These are phyloP conservation scores for Lindgomyces ingoldianus DNA, from an alignment of 495 filamentous ascomycete species.

Conservation along the genomic window DNA sequence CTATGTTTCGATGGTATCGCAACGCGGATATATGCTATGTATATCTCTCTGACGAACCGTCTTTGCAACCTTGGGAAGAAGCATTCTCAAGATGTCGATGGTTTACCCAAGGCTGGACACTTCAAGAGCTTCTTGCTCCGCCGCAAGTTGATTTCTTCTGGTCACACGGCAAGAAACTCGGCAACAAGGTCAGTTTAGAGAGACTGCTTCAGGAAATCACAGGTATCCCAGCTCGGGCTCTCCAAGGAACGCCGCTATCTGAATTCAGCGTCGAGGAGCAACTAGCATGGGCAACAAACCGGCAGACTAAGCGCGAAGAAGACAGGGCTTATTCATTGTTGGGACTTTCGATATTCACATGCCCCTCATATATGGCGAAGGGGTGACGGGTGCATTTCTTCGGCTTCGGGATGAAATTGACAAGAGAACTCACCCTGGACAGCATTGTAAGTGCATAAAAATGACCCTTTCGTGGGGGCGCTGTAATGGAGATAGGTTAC, in stretches of 20 bases:
- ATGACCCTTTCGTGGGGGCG: too few species aligned
- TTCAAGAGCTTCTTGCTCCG: background rate
- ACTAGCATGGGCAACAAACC: background rate
- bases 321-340: background rate
- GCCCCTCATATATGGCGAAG: background rate
- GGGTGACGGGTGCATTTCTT: background rate
- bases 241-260: background rate
- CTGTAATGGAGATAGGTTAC: too few species aligned
- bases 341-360: background rate
- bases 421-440: background rate
- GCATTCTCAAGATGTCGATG: background rate
- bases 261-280: background rate
- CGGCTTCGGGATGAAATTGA: background rate
- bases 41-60: slow-evolving; percentile 7
- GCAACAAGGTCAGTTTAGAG: background rate
- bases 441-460: background rate
- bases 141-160: background rate
- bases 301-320: slow-evolving; percentile 6
- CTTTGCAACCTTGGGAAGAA: background rate
- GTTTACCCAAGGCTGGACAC: background rate
- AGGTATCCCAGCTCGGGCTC: background rate
- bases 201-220: background rate
- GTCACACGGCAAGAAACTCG: background rate
- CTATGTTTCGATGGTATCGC: slow-evolving; percentile 30
- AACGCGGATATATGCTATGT: slow-evolving; percentile 5